Percentiles rank a stretch among this genome's conserved stretches.
Evolutionary conservation across 495 filamentous ascomycete species (phyloP).

Genomic region (Xylaria intraflava): DNA sequence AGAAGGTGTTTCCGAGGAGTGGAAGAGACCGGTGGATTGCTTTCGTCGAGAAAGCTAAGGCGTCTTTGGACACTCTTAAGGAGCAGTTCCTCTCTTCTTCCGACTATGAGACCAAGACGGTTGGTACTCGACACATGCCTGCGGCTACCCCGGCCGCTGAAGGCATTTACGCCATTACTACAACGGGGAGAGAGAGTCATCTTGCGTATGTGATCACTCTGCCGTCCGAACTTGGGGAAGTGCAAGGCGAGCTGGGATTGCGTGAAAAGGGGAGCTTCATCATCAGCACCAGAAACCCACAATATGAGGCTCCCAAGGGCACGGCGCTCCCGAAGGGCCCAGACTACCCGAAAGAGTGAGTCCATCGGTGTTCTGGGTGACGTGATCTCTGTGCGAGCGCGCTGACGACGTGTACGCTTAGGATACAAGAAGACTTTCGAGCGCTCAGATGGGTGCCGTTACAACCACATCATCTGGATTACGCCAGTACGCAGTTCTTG

Average conservation of each 20-base stretch:
- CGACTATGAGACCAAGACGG: conserved; percentile 73
- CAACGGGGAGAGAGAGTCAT: conserved; percentile 63
- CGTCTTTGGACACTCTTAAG: conserved; percentile 63
- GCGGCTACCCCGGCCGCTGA: conserved; percentile 72
- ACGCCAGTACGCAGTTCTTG: conserved; percentile 71
- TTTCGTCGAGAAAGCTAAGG: conserved; percentile 74
- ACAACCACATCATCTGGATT: conserved; percentile 70
- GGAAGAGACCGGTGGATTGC: conserved; percentile 68
- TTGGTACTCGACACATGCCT: conserved; percentile 60
- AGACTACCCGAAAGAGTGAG: conserved; percentile 68
- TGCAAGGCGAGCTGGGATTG: conserved; percentile 74
- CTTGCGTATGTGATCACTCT: conserved; percentile 78
- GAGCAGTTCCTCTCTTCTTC: conserved; percentile 59
- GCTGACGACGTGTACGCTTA: conserved; percentile 11
- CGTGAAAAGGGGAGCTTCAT: conserved; percentile 68
- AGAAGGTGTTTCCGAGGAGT: conserved; percentile 75
- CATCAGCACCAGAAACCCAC: conserved; percentile 74
- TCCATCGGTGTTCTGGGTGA: conserved; percentile 3
- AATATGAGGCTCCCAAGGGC: conserved; percentile 55
- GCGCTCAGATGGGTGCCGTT: conserved; percentile 68
- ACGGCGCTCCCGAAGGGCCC: conserved; percentile 58
- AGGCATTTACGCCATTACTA: conserved; percentile 80
- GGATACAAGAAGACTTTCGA: conserved; percentile 65
- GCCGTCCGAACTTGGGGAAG: conserved; percentile 59
- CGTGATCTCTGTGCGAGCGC: too few species aligned